Percentiles rank a stretch among this genome's conserved stretches.
phyloP scores from a whole-genome alignment of 345 rosid genomes.

The Dimocarpus longan region DNA sequence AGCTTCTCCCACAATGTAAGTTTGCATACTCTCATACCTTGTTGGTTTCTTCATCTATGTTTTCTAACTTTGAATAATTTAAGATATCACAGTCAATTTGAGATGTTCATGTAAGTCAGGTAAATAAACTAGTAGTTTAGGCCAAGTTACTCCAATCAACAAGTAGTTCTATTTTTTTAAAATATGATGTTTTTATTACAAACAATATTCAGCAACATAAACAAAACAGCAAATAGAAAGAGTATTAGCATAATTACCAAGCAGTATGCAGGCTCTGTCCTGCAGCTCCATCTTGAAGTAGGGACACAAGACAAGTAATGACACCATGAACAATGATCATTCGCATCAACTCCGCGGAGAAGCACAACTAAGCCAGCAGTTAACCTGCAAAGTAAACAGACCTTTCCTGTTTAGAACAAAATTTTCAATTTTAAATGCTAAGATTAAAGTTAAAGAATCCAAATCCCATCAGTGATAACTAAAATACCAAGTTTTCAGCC shows the following conservation, averaged over 20 bases:
- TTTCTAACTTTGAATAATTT: neutral
- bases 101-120: neutral
- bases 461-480: neutral
- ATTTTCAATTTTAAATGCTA: neutral
- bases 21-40: neutral
- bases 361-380: slow-evolving; percentile 59
- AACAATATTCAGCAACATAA: neutral
- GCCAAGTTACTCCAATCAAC: neutral
- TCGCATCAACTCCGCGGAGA: slow-evolving; percentile 83
- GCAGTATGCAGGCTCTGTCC: slow-evolving; percentile 62
- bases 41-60: neutral
- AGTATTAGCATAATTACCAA: slow-evolving; percentile 42
- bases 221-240: neutral
- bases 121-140: neutral
- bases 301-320: slow-evolving; percentile 93
- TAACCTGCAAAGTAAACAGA: slow-evolving; percentile 45
- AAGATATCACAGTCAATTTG: neutral
- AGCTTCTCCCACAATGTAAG: neutral
- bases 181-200: neutral
- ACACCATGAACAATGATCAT: slow-evolving; percentile 96
- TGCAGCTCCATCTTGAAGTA: slow-evolving; percentile 90
- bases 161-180: neutral
- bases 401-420: neutral
- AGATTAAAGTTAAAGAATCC: neutral
- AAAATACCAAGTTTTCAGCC: too few relatives aligned